Percentiles rank a stretch among this genome's conserved stretches.
These are phyloP conservation scores for Erodium moschatum DNA, from an alignment of 441 rosid species.

Conservation along the genomic window DNA sequence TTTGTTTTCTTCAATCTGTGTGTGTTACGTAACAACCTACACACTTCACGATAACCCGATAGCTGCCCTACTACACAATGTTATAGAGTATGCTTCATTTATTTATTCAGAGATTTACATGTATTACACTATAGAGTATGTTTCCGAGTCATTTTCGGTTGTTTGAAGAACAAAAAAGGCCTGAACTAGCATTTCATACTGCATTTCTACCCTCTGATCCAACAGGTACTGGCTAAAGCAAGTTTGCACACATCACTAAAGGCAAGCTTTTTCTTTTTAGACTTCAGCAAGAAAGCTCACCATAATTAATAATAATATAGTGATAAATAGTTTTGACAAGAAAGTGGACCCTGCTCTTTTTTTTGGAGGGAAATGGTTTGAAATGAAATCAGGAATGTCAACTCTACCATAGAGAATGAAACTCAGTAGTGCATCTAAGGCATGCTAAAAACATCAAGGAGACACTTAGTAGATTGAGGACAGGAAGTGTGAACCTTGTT, in stretches of 20 bases:
- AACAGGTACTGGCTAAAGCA: not conserved
- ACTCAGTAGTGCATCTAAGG: constrained; percentile 17
- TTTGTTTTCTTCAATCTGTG: not conserved
- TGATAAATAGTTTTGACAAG: not conserved
- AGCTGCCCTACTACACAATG: no score
- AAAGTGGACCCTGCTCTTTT: not conserved
- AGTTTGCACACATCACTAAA: no score
- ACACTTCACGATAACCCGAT: no score
- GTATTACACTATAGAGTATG: not conserved
- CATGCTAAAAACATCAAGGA: constrained; percentile 23
- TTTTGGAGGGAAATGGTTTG: no score
- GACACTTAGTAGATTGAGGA: constrained; percentile 30
- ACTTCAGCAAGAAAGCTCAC: not conserved
- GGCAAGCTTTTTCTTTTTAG: no score
- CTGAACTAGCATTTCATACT: not conserved
- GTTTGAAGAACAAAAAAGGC: not conserved
- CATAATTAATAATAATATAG: not conserved
- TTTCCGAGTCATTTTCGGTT: not conserved
- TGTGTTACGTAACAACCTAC: not conserved
- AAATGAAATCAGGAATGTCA: not conserved
- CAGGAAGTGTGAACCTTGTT: constrained; percentile 26
- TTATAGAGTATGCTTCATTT: no score
- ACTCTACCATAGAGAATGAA: not conserved
- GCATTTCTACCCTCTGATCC: not conserved
- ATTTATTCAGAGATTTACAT: not conserved